Conservation (phyloP, 2,329 filamentous ascomycete species). For the Phaeosphaeria sp. region DNA sequence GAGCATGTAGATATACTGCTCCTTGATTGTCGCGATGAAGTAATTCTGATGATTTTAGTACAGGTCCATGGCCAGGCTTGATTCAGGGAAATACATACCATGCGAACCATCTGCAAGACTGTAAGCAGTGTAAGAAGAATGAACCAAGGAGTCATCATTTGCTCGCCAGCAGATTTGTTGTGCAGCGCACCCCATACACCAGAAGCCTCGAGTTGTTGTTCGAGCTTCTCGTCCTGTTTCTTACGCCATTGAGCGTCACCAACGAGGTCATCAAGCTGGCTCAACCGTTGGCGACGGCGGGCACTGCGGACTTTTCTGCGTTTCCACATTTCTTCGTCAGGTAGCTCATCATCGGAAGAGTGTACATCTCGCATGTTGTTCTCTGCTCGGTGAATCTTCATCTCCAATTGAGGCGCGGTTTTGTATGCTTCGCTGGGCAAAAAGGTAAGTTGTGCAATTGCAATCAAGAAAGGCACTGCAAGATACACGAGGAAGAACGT, state of each 20-base stretch:
- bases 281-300: slow-evolving; percentile 64
- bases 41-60: neutral
- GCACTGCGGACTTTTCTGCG: slow-evolving; percentile 43
- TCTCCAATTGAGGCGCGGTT: slow-evolving; percentile 56
- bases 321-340: slow-evolving; percentile 56
- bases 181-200: slow-evolving; percentile 89
- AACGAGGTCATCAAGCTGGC: slow-evolving; percentile 75
- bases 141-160: slow-evolving; percentile 84
- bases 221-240: slow-evolving; percentile 66
- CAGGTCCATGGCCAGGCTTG: neutral
- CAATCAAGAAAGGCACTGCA: slow-evolving; percentile 70
- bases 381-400: slow-evolving; percentile 42
- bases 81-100: slow-evolving; percentile 56
- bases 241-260: slow-evolving; percentile 68
- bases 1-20: slow-evolving; percentile 80
- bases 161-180: slow-evolving; percentile 69
- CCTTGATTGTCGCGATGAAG: slow-evolving; percentile 72
- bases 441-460: slow-evolving; percentile 70
- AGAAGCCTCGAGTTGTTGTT: slow-evolving; percentile 69
- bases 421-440: slow-evolving; percentile 83
- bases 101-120: slow-evolving; percentile 61
- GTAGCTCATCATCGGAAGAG: slow-evolving; percentile 61
- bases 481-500: slow-evolving; percentile 78
- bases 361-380: slow-evolving; percentile 54
- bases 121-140: slow-evolving; percentile 83